These are phyloP conservation scores for Tylopilus plumbeoviolaceoides DNA, from an alignment of 768 basidiomycete species.

Conservation along the genomic window DNA sequence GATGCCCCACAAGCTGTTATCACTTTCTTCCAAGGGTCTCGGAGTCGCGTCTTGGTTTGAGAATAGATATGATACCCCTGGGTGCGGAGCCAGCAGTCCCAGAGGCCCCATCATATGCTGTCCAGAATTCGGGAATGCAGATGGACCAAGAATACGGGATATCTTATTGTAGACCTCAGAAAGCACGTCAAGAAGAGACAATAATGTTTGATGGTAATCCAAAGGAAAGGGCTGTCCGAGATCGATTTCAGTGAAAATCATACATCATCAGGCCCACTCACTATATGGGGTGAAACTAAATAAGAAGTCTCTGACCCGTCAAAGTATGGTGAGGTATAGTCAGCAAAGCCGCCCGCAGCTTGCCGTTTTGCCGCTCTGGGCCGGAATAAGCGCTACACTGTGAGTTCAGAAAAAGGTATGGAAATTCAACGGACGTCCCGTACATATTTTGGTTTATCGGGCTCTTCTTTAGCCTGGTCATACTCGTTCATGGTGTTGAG, in stretches of 20 bases:
- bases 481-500: constrained; percentile 71
- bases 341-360: constrained; percentile 46
- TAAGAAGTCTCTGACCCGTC: constrained; percentile 65
- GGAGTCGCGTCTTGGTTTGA: constrained; percentile 33
- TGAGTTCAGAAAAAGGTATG: constrained; percentile 8
- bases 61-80: constrained; percentile 80
- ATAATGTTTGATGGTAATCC: constrained; percentile 86
- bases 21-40: constrained; percentile 38
- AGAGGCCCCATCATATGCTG: constrained; percentile 76
- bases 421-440: constrained; percentile 5
- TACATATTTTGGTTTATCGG: constrained; percentile 67
- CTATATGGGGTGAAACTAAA: constrained; percentile 71
- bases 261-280: constrained; percentile 34
- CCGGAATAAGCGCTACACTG: constrained; percentile 52
- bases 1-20: constrained; percentile 69
- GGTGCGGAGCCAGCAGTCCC: constrained; percentile 71
- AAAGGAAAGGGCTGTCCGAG: constrained; percentile 71
- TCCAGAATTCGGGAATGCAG: constrained; percentile 64
- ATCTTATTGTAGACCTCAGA: constrained; percentile 90
- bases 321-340: constrained; percentile 56
- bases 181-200: constrained; percentile 84
- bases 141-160: constrained; percentile 75
- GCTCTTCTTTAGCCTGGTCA: constrained; percentile 59
- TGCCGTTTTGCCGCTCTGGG: constrained; percentile 54
- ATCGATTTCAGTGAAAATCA: constrained; percentile 3